Conservation (phyloP, 495 filamentous ascomycete genomes). For the Podospora australis region DNA sequence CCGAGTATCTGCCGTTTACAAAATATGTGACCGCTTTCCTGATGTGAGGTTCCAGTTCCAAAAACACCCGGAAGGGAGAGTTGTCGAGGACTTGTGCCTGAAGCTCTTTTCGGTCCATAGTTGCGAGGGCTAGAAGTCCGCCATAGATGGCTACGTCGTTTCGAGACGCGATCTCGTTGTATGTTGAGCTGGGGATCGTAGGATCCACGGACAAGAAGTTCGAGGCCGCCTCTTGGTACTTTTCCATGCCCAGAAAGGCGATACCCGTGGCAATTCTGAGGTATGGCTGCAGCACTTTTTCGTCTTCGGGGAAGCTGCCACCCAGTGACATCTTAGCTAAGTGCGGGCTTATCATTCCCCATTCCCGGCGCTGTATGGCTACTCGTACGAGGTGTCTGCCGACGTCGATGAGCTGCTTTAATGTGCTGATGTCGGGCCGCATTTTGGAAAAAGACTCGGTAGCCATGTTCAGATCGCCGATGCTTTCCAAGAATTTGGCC, state of each 20-base stretch:
- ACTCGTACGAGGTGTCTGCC: slow-evolving; percentile 37
- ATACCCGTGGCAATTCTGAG: slow-evolving; percentile 63
- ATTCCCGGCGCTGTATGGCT: slow-evolving; percentile 40
- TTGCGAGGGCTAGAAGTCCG: slow-evolving; percentile 81
- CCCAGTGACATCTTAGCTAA: slow-evolving; percentile 55
- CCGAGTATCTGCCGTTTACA: slow-evolving; percentile 76
- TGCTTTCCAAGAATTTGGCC: slow-evolving; percentile 39
- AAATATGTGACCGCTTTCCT: slow-evolving; percentile 85
- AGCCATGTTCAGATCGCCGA: slow-evolving; percentile 35
- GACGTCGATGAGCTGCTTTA: slow-evolving; percentile 38
- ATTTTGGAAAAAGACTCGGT: slow-evolving; percentile 38
- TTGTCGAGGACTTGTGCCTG: slow-evolving; percentile 74
- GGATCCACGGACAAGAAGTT: slow-evolving; percentile 58
- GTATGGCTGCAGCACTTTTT: slow-evolving; percentile 56
- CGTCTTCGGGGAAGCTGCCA: slow-evolving; percentile 46
- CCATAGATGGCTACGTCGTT: slow-evolving; percentile 94
- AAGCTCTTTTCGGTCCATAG: slow-evolving; percentile 73
- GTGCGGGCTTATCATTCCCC: slow-evolving; percentile 54
- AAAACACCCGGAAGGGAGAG: slow-evolving; percentile 69
- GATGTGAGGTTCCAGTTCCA: slow-evolving; percentile 91
- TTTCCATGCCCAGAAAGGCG: slow-evolving; percentile 56
- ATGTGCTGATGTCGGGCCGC: slow-evolving; percentile 41
- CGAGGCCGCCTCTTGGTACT: slow-evolving; percentile 66
- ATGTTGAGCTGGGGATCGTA: slow-evolving; percentile 45
- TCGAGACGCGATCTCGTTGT: slow-evolving; percentile 65